These are phyloP conservation scores for Sugiyamaella castrensis DNA, from an alignment of 1,139 yeast species.

Conservation along the genomic window DNA sequence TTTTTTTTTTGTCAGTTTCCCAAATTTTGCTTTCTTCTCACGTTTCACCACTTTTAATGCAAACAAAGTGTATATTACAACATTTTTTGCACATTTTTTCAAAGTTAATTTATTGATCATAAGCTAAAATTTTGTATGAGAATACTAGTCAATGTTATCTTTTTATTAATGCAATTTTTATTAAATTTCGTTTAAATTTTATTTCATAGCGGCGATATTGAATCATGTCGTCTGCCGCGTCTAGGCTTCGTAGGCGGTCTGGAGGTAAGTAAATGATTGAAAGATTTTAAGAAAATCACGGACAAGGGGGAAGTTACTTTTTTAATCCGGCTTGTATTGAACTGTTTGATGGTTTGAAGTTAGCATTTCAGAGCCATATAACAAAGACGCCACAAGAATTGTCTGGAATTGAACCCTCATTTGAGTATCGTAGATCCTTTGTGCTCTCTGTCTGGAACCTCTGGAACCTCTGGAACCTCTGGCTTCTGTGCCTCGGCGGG, in stretches of 20 bases:
- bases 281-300: too few relatives aligned
- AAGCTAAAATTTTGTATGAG: slow-evolving; percentile 20
- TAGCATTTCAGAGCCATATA: too few relatives aligned
- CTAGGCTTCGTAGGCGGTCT: slow-evolving; percentile 10
- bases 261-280: slow-evolving; percentile 4
- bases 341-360: too few relatives aligned
- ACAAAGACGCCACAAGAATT: too few relatives aligned
- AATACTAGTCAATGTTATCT: slow-evolving; percentile 12
- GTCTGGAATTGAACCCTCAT: background rate
- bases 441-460: too few relatives aligned
- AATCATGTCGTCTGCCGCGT: slow-evolving; percentile 11
- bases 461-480: too few relatives aligned
- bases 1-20: too few relatives aligned
- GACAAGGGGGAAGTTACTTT: too few relatives aligned
- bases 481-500: too few relatives aligned
- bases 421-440: too few relatives aligned
- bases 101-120: slow-evolving; percentile 7
- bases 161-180: slow-evolving; percentile 21
- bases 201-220: slow-evolving; percentile 2
- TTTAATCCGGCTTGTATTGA: too few relatives aligned
- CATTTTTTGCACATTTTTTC: background rate
- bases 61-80: background rate
- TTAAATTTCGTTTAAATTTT: slow-evolving; percentile 3
- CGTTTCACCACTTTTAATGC: background rate
- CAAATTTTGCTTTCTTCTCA: too few relatives aligned